A percentile compares a stretch with the other conserved stretches of the same genome.
Evolutionary conservation across 2,329 filamentous ascomycete species (phyloP).

Genomic region (Thielaviopsis ethacetica): DNA sequence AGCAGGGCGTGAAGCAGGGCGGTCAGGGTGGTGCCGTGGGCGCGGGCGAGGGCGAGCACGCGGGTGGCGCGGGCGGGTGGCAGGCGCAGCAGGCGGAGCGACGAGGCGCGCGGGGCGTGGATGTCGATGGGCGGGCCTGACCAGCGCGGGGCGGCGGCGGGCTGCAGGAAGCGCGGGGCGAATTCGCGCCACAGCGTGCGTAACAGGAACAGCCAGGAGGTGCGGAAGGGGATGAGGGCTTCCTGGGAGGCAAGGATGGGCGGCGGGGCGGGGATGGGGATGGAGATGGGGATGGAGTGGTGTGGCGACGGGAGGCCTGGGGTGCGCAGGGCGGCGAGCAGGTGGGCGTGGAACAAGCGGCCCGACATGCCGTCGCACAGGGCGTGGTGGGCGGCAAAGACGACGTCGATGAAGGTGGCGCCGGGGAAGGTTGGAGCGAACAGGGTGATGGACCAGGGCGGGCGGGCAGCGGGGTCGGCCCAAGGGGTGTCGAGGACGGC

Average conservation of each 20-base stretch:
- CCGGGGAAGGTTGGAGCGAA: slow-evolving; percentile 14
- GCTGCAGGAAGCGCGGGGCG: slow-evolving; percentile 23
- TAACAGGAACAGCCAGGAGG: slow-evolving; percentile 25
- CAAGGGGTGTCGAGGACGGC: slow-evolving; percentile 24
- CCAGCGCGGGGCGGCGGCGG: slow-evolving; percentile 20
- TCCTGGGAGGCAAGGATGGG: slow-evolving; percentile 26
- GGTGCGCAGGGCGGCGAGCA: slow-evolving; percentile 27
- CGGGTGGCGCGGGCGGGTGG: slow-evolving; percentile 15
- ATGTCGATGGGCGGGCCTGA: slow-evolving; percentile 22
- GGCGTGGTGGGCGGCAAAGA: slow-evolving; percentile 35
- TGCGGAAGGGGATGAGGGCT: slow-evolving; percentile 23
- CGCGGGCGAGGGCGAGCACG: slow-evolving; percentile 25
- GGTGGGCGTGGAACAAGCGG: slow-evolving; percentile 29
- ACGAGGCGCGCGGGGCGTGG: slow-evolving; percentile 21
- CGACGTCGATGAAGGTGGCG: slow-evolving; percentile 21
- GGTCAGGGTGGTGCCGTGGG: slow-evolving; percentile 29
- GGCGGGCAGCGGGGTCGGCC: slow-evolving; percentile 22
- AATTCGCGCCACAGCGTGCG: slow-evolving; percentile 24
- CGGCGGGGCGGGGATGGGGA: slow-evolving; percentile 18
- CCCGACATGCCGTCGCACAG: slow-evolving; percentile 35
- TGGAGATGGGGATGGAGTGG: slow-evolving; percentile 14
- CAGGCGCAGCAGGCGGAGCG: slow-evolving; percentile 23
- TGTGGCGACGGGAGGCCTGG: background rate
- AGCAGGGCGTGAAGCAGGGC: slow-evolving; percentile 30
- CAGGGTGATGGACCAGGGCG: slow-evolving; percentile 32